A percentile compares a stretch with the other conserved stretches of the same genome.
These are phyloP conservation scores for Cladorrhinum sp. DNA, from an alignment of 2,329 filamentous ascomycete genomes.

Conservation along the genomic window DNA sequence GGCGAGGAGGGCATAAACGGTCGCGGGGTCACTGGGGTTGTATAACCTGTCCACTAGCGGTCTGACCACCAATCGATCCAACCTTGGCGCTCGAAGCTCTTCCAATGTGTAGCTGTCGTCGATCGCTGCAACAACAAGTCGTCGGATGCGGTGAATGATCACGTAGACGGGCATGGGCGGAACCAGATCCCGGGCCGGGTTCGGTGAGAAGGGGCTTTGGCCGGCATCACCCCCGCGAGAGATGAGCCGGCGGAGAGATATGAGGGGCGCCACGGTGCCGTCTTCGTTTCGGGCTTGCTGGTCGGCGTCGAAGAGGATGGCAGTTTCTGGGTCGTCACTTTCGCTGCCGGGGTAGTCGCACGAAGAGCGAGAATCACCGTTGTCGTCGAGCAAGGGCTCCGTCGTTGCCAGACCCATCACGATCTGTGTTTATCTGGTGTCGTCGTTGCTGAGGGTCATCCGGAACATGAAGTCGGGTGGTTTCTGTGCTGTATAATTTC, in stretches of 20 bases:
- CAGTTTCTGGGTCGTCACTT: conserved; percentile 23
- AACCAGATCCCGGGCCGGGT: background rate
- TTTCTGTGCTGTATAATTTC: background rate
- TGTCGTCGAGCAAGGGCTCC: conserved; percentile 7
- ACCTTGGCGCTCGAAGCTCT: conserved; percentile 63
- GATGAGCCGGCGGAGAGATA: conserved; percentile 19
- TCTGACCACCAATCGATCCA: conserved; percentile 64
- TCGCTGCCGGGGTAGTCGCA: conserved; percentile 16
- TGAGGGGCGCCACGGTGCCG: conserved; percentile 20
- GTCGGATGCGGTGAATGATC: conserved; percentile 30
- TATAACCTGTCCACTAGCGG: conserved; percentile 68
- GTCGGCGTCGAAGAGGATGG: conserved; percentile 17
- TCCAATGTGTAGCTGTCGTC: conserved; percentile 50
- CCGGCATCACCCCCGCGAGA: conserved; percentile 7
- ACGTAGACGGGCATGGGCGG: conserved; percentile 28
- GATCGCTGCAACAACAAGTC: conserved; percentile 28
- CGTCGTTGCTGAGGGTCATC: conserved; percentile 11
- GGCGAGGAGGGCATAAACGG: conserved; percentile 68
- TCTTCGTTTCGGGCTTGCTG: conserved; percentile 9
- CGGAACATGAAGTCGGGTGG: background rate
- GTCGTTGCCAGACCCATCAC: conserved; percentile 6
- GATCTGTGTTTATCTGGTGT: background rate
- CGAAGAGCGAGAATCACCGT: conserved; percentile 15
- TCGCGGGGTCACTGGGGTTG: conserved; percentile 55
- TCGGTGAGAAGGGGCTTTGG: conserved; percentile 1